These are phyloP conservation scores for Talaromyces sp. DNA, from an alignment of 2,329 filamentous ascomycete genomes.

Conservation along the genomic window DNA sequence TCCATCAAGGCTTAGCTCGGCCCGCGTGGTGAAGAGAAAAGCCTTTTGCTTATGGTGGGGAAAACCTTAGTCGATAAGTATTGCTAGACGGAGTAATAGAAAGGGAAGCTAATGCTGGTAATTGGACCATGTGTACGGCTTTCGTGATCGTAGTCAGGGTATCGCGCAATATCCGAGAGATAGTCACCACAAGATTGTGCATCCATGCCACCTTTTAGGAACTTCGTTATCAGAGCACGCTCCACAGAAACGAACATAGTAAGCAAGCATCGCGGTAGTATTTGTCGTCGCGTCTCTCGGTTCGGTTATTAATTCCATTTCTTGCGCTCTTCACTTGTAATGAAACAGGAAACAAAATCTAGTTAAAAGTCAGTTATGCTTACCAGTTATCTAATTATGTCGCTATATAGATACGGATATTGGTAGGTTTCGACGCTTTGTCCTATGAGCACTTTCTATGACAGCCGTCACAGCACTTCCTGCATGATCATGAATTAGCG, in stretches of 20 bases:
- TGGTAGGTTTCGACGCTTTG: not conserved
- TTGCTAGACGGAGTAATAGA: no score
- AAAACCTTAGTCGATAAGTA: not conserved
- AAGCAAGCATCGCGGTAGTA: not conserved
- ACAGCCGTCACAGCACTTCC: not conserved
- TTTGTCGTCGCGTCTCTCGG: not conserved
- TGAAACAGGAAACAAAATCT: not conserved
- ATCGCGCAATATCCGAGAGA: slow-evolving; percentile 1
- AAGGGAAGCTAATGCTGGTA: not conserved
- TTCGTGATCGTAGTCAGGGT: not conserved
- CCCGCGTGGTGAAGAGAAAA: not conserved
- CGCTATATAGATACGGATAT: no score
- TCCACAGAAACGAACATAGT: not conserved
- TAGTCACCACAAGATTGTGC: not conserved
- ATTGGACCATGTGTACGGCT: not conserved
- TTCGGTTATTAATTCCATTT: not conserved
- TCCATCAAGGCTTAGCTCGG: not conserved
- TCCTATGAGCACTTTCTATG: not conserved
- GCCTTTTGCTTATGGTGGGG: not conserved
- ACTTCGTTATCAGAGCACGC: no score
- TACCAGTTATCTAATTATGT: no score
- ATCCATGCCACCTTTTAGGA: not conserved
- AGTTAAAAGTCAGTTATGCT: no score
- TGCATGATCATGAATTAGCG: not conserved
- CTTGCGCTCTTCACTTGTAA: not conserved